Base-by-base conservation (phyloP, 345 rosid genomes). In the Raphanus sativus region DNA sequence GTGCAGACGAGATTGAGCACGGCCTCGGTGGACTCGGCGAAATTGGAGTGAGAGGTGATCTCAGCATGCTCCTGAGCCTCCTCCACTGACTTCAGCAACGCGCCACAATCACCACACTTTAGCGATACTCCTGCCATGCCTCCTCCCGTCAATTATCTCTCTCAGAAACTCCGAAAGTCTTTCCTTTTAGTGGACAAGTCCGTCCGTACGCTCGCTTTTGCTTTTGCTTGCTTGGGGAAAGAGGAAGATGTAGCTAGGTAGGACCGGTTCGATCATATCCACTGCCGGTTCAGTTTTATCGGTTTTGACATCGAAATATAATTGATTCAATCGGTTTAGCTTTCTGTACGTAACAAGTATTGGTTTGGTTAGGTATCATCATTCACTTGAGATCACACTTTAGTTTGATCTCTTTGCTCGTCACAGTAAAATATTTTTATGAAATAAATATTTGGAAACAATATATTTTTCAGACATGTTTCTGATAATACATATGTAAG, bases 31-130 rank as follows among this genome's bases (percentile, higher is more conserved):
- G 99, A 95, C 77, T 95, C 99, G 4, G 94, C 82, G 86, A 95
- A 95, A 82, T 95, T 91, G 85, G 97, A 91, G 87, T 95, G 99
- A 45, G 98, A 87, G 8, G 98, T 95, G 59, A 92, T 90, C 87
- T 95, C 98, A 4, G 98, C 98, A 45, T 95, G 99, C 73, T 91
- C 97, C 68, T 90, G 96, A 12, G 97, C 99, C 77, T 95, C 99
- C 84, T 89, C 83, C 38, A 91, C 92, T 8, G 98, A 95, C 87
- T 87, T 95, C 78, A 95, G 67, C 10, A 88, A 84, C 24, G 88
- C 86, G 16, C 98, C 99, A 55, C 99, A 95, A 83, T 95, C 99
- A 32, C 99, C 99, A 81, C 99, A 95, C 90, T 86, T 82, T 71
- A 95, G 77, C 61, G 99, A 92, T 21, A 91, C 94, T 28, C 97